Evolutionary conservation across 2,329 filamentous ascomycete genomes (phyloP).

Genomic region (Coniochaeta sp.): DNA sequence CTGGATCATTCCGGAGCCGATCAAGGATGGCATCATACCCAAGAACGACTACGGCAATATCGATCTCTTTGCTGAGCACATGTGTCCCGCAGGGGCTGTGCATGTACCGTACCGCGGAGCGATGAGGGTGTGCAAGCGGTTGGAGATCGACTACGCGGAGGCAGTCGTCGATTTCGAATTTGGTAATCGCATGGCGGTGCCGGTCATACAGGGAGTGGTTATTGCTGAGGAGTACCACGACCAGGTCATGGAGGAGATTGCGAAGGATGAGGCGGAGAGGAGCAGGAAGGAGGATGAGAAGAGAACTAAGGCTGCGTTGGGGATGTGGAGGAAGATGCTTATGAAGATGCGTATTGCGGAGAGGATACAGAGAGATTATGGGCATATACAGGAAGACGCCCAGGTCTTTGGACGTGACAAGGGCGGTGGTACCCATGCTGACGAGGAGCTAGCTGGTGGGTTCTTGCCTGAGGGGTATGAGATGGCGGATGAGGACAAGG

Average conservation of each 20-base stretch:
- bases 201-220: constrained; percentile 84
- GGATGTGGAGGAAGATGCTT: constrained; percentile 78
- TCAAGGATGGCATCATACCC: constrained; percentile 76
- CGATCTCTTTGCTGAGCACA: constrained; percentile 86
- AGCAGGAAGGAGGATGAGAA: constrained; percentile 78
- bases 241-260: constrained; percentile 68
- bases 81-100: constrained; percentile 75
- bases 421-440: constrained; percentile 12
- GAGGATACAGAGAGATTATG: constrained; percentile 70
- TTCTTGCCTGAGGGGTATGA: constrained; percentile 53
- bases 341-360: constrained; percentile 79
- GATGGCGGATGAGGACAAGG: constrained; percentile 29
- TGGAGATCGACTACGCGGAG: constrained; percentile 85
- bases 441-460: constrained; percentile 51
- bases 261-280: constrained; percentile 68
- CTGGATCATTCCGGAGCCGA: constrained; percentile 88
- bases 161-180: constrained; percentile 97
- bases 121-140: constrained; percentile 71
- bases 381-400: constrained; percentile 44
- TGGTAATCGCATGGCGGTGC: constrained; percentile 87
- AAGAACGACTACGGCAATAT: constrained; percentile 97
- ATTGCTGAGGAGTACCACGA: constrained; percentile 74
- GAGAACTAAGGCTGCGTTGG: constrained; percentile 63
- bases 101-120: constrained; percentile 77
- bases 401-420: constrained; percentile 27